These are phyloP conservation scores for Grosmannia huntii DNA, from an alignment of 2,329 filamentous ascomycete species.

Conservation along the genomic window DNA sequence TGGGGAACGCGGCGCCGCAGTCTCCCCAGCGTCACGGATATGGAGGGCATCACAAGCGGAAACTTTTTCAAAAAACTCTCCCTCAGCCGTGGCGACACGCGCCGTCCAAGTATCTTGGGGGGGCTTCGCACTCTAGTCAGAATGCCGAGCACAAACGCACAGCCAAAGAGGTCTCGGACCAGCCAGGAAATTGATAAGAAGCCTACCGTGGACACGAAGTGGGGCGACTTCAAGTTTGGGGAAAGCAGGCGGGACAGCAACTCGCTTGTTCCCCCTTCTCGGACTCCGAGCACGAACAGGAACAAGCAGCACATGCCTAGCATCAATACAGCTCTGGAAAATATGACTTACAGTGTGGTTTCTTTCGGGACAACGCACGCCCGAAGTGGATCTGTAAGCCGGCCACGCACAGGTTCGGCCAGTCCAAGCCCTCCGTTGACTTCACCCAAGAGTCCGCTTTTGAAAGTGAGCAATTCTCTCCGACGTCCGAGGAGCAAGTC, in stretches of 20 bases:
- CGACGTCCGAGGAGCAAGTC: conserved; percentile 45
- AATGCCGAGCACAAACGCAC: conserved; percentile 30
- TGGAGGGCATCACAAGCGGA: conserved; percentile 46
- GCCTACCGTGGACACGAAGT: conserved; percentile 15
- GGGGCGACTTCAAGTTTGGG: conserved; percentile 14
- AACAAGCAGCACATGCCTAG: conserved; percentile 37
- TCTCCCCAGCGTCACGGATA: conserved; percentile 44
- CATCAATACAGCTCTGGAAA: conserved; percentile 45
- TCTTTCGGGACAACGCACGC: conserved; percentile 44
- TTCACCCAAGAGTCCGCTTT: conserved; percentile 35
- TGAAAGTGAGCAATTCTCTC: conserved; percentile 35
- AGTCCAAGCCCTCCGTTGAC: conserved; percentile 22
- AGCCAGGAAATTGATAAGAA: conserved; percentile 22
- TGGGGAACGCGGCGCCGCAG: conserved; percentile 58
- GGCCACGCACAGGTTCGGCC: conserved; percentile 5
- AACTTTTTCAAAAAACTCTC: conserved; percentile 51
- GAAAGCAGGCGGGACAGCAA: conserved; percentile 20
- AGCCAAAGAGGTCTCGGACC: conserved; percentile 35
- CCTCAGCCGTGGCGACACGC: conserved; percentile 33
- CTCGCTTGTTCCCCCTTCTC: conserved; percentile 38
- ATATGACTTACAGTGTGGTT: conserved; percentile 41
- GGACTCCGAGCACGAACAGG: conserved; percentile 36
- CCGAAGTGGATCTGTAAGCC: conserved; percentile 46
- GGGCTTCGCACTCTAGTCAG: conserved; percentile 37
- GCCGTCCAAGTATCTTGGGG: conserved; percentile 41